Evolutionary conservation across 805 yeast genomes (phyloP).

Genomic region (Ogataea ramenticola): DNA sequence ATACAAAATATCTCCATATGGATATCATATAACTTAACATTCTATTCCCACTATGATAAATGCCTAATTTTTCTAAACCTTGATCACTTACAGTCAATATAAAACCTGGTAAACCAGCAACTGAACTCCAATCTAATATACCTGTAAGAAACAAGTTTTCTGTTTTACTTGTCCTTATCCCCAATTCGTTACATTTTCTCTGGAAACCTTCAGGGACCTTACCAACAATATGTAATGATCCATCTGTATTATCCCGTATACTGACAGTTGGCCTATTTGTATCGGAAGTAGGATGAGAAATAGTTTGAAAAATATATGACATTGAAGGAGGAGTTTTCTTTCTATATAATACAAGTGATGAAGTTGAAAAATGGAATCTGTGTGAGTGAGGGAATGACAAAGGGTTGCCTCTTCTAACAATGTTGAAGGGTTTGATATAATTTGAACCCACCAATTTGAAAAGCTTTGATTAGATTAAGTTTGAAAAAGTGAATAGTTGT

Average conservation of each 20-base stretch:
- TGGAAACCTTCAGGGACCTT: slow-evolving; percentile 83
- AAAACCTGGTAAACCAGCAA: slow-evolving; percentile 91
- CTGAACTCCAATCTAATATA: slow-evolving; percentile 60
- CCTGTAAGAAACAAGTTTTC: slow-evolving; percentile 75
- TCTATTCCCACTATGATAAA: slow-evolving; percentile 42
- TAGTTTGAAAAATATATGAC: slow-evolving; percentile 42
- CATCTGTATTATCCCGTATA: slow-evolving; percentile 40
- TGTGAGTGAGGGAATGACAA: no score
- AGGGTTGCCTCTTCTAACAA: not conserved
- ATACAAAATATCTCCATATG: slow-evolving; percentile 83
- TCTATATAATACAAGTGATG: not conserved
- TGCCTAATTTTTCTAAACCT: slow-evolving; percentile 49
- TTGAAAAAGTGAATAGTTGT: no score
- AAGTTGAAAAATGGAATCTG: not conserved
- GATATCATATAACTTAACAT: slow-evolving; percentile 52
- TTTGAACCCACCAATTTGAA: not conserved
- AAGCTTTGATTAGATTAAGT: not conserved
- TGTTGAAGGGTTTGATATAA: not conserved
- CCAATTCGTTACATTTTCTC: slow-evolving; percentile 57
- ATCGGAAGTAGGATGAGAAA: slow-evolving; percentile 60
- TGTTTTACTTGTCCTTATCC: slow-evolving; percentile 49
- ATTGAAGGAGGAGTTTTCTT: slow-evolving; percentile 8
- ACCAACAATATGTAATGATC: slow-evolving; percentile 64
- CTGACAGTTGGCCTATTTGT: slow-evolving; percentile 48
- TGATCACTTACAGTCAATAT: slow-evolving; percentile 78